phyloP scores from a whole-genome alignment of 495 filamentous ascomycete species.

The Rusavskia elegans region DNA sequence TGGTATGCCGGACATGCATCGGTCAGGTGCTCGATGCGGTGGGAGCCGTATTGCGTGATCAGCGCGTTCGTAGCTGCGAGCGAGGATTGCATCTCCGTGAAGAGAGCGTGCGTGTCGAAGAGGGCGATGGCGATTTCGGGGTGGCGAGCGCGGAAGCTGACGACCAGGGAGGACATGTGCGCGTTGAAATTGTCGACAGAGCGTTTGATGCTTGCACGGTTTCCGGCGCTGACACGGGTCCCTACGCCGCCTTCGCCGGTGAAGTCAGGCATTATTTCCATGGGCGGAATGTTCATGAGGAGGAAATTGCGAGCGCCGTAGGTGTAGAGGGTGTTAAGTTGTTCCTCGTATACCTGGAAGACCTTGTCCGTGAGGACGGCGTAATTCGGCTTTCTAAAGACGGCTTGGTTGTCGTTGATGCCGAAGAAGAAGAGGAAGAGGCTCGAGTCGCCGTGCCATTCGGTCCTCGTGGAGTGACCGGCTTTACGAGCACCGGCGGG shows the following conservation, averaged over 20 bases:
- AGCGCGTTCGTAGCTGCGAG: not conserved
- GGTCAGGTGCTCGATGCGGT: not conserved
- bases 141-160: not conserved
- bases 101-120: conserved; percentile 1
- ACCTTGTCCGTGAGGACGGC: not conserved
- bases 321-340: conserved; percentile 30
- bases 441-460: not conserved
- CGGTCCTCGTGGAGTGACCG: not conserved
- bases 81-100: not conserved
- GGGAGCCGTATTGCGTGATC: not conserved
- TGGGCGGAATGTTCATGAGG: conserved; percentile 53
- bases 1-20: not conserved
- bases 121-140: not conserved
- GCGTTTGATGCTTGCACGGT: not conserved
- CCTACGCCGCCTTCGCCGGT: not conserved
- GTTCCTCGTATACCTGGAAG: not conserved
- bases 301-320: conserved; percentile 57
- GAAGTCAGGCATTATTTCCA: conserved; percentile 26
- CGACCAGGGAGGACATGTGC: not conserved
- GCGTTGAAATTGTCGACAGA: not conserved
- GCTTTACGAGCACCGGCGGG: not conserved
- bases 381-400: not conserved
- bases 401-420: conserved; percentile 6
- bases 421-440: conserved; percentile 8
- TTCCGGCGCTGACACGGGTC: not conserved